These are phyloP conservation scores for Blastomyces gilchristii DNA, from an alignment of 2,329 filamentous ascomycete species.

Conservation along the genomic window DNA sequence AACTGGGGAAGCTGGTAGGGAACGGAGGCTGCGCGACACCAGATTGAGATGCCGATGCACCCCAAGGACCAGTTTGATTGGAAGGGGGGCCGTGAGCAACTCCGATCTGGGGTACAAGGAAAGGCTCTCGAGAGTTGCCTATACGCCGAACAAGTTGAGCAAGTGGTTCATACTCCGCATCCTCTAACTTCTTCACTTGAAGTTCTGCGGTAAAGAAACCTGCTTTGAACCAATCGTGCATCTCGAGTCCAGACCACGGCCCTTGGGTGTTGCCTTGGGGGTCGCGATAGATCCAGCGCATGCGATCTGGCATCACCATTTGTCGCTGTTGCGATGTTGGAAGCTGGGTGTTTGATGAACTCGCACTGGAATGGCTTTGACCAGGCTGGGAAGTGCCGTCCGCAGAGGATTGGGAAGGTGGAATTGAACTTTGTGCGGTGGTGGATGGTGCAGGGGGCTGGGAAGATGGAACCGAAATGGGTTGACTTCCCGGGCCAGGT, in stretches of 20 bases:
- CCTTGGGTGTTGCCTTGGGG: slow-evolving; percentile 87
- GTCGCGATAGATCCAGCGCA: slow-evolving; percentile 97
- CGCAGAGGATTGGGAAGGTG: slow-evolving; percentile 21
- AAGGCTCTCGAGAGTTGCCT: slow-evolving; percentile 93
- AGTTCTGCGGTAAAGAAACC: slow-evolving; percentile 94
- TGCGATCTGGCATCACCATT: slow-evolving; percentile 98
- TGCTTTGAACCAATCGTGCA: slow-evolving; percentile 99
- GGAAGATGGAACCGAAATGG: slow-evolving; percentile 25
- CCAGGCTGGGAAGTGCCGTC: slow-evolving; percentile 25
- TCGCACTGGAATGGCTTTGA: slow-evolving; percentile 27
- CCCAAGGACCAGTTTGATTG: slow-evolving; percentile 37
- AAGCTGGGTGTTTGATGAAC: slow-evolving; percentile 56
- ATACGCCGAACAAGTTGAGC: slow-evolving; percentile 92
- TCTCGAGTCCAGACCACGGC: slow-evolving; percentile 90
- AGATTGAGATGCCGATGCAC: slow-evolving; percentile 29
- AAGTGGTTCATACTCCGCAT: slow-evolving; percentile 85
- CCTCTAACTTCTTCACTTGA: slow-evolving; percentile 88
- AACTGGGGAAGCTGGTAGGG: slow-evolving; percentile 86
- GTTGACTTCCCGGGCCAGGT: slow-evolving; percentile 21
- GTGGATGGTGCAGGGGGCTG: slow-evolving; percentile 31
- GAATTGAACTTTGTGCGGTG: slow-evolving; percentile 20
- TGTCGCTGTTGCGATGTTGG: slow-evolving; percentile 62
- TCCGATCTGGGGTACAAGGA: slow-evolving; percentile 93
- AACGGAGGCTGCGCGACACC: slow-evolving; percentile 74
- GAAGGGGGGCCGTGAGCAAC: slow-evolving; percentile 74